phyloP scores from a whole-genome alignment of 1,284 basidiomycete genomes.

The Cryptococcus sp. region DNA sequence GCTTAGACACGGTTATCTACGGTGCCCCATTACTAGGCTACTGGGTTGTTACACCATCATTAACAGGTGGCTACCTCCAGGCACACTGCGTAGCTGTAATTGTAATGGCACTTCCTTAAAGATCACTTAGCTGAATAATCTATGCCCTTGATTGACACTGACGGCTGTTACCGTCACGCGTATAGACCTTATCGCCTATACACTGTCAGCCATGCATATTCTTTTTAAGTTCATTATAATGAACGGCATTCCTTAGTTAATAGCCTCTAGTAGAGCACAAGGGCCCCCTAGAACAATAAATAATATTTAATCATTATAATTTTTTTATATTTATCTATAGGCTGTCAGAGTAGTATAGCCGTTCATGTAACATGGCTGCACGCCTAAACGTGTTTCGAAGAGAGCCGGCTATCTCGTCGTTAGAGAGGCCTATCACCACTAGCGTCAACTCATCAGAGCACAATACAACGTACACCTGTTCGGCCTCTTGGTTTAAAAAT shows the following conservation, averaged over 20 bases:
- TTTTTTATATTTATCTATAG: constrained; percentile 20
- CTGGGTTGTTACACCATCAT: constrained; percentile 39
- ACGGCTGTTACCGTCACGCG: constrained; percentile 30
- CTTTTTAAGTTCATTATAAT: background rate
- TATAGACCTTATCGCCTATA: constrained; percentile 29
- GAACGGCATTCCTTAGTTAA: background rate
- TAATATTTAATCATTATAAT: constrained; percentile 28
- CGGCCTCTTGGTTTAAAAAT: too few relatives aligned
- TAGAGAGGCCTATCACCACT: background rate
- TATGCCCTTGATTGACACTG: constrained; percentile 28
- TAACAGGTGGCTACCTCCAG: constrained; percentile 33
- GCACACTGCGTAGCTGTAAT: constrained; percentile 25
- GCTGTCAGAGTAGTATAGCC: background rate
- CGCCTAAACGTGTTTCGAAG: constrained; percentile 33
- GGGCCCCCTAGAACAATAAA: constrained; percentile 14
- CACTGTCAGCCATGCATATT: constrained; percentile 13
- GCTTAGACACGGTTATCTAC: constrained; percentile 32
- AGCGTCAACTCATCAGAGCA: too few relatives aligned
- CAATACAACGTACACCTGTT: too few relatives aligned
- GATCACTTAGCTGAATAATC: constrained; percentile 30
- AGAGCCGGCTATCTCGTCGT: constrained; percentile 10
- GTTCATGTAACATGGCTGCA: background rate
- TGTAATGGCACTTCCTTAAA: constrained; percentile 23
- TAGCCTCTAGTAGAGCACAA: background rate
- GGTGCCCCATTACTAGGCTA: constrained; percentile 24